These are phyloP conservation scores for Epichloe coenophiala DNA, from an alignment of 2,329 filamentous ascomycete genomes.

Conservation along the genomic window DNA sequence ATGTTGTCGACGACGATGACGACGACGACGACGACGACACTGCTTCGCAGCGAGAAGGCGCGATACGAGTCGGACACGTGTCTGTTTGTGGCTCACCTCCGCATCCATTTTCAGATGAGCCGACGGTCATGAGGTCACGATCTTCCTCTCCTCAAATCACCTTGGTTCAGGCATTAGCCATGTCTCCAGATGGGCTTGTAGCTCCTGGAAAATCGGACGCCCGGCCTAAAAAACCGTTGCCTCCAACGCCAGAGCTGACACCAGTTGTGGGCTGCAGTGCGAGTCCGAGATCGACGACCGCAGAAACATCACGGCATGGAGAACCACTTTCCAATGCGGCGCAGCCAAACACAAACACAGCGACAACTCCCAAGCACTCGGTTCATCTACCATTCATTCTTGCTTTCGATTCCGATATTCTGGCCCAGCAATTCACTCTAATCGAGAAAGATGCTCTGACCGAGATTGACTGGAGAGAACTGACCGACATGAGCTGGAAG, in stretches of 20 bases:
- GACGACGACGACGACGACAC: constrained; percentile 15
- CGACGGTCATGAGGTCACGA: constrained; percentile 4
- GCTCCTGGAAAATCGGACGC: background rate
- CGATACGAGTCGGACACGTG: constrained; percentile 17
- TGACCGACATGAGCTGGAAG: constrained; percentile 75
- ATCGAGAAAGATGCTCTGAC: constrained; percentile 78
- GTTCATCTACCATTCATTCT: constrained; percentile 68
- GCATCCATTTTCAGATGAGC: constrained; percentile 16
- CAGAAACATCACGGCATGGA: constrained; percentile 17
- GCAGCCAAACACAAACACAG: constrained; percentile 15
- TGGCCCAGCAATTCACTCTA: constrained; percentile 73
- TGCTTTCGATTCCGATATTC: constrained; percentile 63
- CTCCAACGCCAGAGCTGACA: constrained; percentile 34
- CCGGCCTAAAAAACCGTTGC: constrained; percentile 12
- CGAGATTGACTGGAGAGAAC: constrained; percentile 78
- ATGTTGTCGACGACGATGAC: too few species aligned
- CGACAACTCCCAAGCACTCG: constrained; percentile 26
- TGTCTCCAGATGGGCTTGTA: constrained; percentile 3
- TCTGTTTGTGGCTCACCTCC: constrained; percentile 15
- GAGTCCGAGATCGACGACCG: constrained; percentile 3
- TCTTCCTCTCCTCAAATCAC: constrained; percentile 34
- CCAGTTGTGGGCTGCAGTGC: constrained; percentile 27
- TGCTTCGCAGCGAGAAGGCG: constrained; percentile 31
- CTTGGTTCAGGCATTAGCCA: constrained; percentile 29
- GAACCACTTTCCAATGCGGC: constrained; percentile 24